Conservation (phyloP, 805 yeast species). For the Cyberlindnera lachancei region DNA sequence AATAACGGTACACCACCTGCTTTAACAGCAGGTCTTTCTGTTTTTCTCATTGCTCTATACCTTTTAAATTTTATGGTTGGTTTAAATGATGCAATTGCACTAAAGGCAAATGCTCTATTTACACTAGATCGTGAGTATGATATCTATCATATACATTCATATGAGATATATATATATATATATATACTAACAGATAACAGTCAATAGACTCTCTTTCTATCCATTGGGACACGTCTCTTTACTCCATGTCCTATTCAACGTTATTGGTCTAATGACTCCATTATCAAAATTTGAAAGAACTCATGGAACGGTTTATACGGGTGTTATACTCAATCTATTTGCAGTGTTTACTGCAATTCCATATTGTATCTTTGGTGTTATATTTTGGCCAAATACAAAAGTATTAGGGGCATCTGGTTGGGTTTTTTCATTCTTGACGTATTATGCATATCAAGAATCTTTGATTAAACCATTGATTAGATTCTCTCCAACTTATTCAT, state of each 20-base stretch:
- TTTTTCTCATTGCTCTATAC: slow-evolving; percentile 44
- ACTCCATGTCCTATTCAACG: slow-evolving; percentile 55
- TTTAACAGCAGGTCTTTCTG: slow-evolving; percentile 50
- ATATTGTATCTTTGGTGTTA: slow-evolving; percentile 23
- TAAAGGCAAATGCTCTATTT: slow-evolving; percentile 51
- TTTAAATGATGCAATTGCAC: slow-evolving; percentile 33
- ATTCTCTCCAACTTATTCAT: slow-evolving; percentile 29
- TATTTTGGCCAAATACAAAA: slow-evolving; percentile 43
- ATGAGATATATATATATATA: neutral
- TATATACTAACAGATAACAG: neutral
- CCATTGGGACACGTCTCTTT: slow-evolving; percentile 60
- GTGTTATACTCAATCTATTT: slow-evolving; percentile 63
- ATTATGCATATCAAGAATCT: slow-evolving; percentile 44
- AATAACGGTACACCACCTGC: slow-evolving; percentile 41
- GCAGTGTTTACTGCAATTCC: slow-evolving; percentile 56
- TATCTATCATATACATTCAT: neutral
- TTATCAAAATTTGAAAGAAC: slow-evolving; percentile 57
- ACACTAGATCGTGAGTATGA: slow-evolving; percentile 26
- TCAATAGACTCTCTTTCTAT: slow-evolving; percentile 46
- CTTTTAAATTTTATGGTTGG: slow-evolving; percentile 24
- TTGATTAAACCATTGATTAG: slow-evolving; percentile 33
- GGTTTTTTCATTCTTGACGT: slow-evolving; percentile 61
- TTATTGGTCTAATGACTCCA: slow-evolving; percentile 49
- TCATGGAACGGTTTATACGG: slow-evolving; percentile 84
- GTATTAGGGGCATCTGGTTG: slow-evolving; percentile 69